Evolutionary conservation across 2,329 filamentous ascomycete genomes (phyloP).

Genomic region (Talaromyces sp.): DNA sequence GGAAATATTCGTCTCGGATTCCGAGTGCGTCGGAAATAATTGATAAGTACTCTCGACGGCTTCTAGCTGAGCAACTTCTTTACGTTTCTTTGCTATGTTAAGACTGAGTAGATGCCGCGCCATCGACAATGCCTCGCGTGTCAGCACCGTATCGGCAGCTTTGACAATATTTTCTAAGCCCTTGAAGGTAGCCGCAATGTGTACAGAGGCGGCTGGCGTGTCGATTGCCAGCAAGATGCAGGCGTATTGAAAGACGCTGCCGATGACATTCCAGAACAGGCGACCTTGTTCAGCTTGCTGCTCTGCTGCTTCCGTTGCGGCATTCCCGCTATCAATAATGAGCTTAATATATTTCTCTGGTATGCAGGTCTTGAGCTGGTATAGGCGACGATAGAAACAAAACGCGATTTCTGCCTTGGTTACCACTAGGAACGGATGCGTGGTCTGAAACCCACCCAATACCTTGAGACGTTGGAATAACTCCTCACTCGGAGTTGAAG

Average conservation of each 20-base stretch:
- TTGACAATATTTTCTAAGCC: slow-evolving; percentile 27
- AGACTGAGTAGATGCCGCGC: slow-evolving; percentile 29
- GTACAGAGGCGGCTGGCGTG: slow-evolving; percentile 21
- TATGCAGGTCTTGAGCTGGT: slow-evolving; percentile 26
- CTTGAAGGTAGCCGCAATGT: slow-evolving; percentile 25
- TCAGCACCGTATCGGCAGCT: slow-evolving; percentile 26
- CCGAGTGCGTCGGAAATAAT: slow-evolving; percentile 14
- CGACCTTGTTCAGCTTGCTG: slow-evolving; percentile 24
- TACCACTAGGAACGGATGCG: slow-evolving; percentile 28
- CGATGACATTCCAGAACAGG: slow-evolving; percentile 32
- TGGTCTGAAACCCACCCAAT: slow-evolving; percentile 19
- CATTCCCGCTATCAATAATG: slow-evolving; percentile 24
- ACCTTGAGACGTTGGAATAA: slow-evolving; percentile 26
- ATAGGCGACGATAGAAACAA: slow-evolving; percentile 33
- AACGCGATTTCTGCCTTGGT: slow-evolving; percentile 31
- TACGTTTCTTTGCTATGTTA: slow-evolving; percentile 29
- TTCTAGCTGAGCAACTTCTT: slow-evolving; percentile 28
- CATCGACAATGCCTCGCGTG: slow-evolving; percentile 28
- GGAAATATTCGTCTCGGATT: slow-evolving; percentile 13
- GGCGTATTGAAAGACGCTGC: slow-evolving; percentile 32
- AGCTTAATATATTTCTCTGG: slow-evolving; percentile 23
- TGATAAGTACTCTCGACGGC: slow-evolving; percentile 23
- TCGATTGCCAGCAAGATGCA: slow-evolving; percentile 31
- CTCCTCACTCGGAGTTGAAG: slow-evolving; percentile 21
- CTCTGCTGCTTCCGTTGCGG: slow-evolving; percentile 24